These are phyloP conservation scores for Lichenothelia convexa DNA, from an alignment of 495 filamentous ascomycete genomes.

Conservation along the genomic window DNA sequence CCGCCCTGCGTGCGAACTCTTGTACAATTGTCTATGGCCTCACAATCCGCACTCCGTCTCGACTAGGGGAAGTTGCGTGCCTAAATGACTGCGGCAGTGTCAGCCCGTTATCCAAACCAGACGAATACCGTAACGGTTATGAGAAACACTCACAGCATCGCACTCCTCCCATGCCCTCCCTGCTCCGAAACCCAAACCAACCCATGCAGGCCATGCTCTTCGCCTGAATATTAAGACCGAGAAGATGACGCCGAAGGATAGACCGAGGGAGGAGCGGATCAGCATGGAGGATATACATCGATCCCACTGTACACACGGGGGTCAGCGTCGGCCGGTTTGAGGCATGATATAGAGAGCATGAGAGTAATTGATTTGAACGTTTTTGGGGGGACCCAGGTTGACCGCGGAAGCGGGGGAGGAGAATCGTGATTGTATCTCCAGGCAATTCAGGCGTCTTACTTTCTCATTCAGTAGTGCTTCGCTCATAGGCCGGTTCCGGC, in stretches of 20 bases:
- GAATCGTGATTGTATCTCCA: neutral
- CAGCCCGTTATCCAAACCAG: neutral
- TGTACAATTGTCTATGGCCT: no score
- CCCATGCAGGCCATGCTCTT: conserved; percentile 84
- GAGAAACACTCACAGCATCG: conserved; percentile 27
- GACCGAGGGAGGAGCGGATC: conserved; percentile 83
- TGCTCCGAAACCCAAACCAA: conserved; percentile 85
- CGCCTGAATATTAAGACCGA: conserved; percentile 95
- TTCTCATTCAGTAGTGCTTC: conserved; percentile 92
- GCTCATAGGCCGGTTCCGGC: conserved; percentile 61
- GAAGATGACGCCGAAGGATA: conserved; percentile 94
- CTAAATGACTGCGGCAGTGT: conserved; percentile 16
- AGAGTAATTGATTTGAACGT: no score
- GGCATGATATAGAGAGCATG: no score
- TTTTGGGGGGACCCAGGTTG: neutral
- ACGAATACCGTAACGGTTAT: neutral
- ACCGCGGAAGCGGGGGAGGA: neutral
- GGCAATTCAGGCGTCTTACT: conserved; percentile 31
- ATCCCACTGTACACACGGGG: no score
- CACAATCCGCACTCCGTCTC: conserved; percentile 14
- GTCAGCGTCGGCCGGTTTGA: no score
- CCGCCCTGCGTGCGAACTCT: no score
- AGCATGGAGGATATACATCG: conserved; percentile 89
- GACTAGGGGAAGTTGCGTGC: conserved; percentile 13
- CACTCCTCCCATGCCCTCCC: conserved; percentile 93